phyloP scores from a whole-genome alignment of 441 rosid species.

The Euphorbia schlechtendalii region DNA sequence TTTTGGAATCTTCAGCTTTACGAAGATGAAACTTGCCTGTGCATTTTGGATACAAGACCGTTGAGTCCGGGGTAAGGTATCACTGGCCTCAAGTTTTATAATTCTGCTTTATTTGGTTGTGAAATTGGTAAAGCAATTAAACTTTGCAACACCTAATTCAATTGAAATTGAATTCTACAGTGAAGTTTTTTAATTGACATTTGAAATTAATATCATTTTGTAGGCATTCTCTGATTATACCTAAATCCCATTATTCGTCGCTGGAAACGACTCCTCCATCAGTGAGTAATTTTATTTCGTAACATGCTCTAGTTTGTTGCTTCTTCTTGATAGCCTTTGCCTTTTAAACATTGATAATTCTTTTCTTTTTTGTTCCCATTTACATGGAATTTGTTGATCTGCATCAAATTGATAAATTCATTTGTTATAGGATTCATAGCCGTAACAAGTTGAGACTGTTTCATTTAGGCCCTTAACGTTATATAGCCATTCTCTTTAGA shows the following conservation, averaged over 20 bases:
- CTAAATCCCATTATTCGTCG: constrained; percentile 73
- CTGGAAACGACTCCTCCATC: constrained; percentile 81
- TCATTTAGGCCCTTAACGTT: too few relatives aligned
- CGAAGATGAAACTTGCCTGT: constrained; percentile 77
- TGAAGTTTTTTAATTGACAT: too few relatives aligned
- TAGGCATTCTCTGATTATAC: constrained; percentile 91
- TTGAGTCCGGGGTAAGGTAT: constrained; percentile 78
- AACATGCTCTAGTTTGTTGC: constrained; percentile 1
- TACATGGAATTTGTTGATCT: not conserved
- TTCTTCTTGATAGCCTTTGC: not conserved
- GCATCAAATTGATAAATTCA: not conserved
- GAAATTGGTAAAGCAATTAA: not conserved
- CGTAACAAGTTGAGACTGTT: too few relatives aligned
- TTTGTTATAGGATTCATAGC: not conserved
- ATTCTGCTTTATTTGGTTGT: not conserved
- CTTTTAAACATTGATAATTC: too few relatives aligned
- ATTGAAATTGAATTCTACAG: not conserved
- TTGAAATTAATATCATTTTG: too few relatives aligned
- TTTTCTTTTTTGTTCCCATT: too few relatives aligned
- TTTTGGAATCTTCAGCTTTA: constrained; percentile 42
- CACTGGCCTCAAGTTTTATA: constrained; percentile 11
- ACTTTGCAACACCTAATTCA: not conserved
- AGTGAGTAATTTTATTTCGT: constrained; percentile 44
- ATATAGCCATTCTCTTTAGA: not conserved
- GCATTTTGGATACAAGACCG: constrained; percentile 75